Percentiles rank a stretch among this genome's conserved stretches.
These are phyloP conservation scores for Amylostereum areolatum DNA, from an alignment of 1,284 basidiomycete genomes.

Conservation along the genomic window DNA sequence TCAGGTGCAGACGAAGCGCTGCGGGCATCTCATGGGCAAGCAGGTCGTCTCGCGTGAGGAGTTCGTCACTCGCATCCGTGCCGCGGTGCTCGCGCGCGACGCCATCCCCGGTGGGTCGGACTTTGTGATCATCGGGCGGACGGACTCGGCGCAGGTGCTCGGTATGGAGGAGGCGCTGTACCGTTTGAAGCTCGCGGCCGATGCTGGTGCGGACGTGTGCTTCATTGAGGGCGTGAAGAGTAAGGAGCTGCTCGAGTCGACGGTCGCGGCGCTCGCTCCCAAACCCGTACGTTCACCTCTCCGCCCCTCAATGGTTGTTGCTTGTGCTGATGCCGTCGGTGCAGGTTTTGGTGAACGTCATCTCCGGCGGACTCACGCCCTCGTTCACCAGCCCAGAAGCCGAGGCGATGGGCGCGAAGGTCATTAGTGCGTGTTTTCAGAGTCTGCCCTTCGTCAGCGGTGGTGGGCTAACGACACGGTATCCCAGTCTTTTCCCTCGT, in stretches of 20 bases:
- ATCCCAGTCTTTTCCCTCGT: conserved; percentile 58
- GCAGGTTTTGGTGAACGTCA: conserved; percentile 76
- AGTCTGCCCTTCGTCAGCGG: too few relatives aligned
- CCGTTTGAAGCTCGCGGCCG: conserved; percentile 66
- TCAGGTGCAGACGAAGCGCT: conserved; percentile 79
- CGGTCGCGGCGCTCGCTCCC: conserved; percentile 61
- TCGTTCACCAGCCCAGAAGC: conserved; percentile 66
- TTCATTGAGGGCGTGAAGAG: conserved; percentile 81
- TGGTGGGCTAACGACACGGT: too few relatives aligned
- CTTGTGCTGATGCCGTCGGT: too few relatives aligned
- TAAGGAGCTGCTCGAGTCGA: conserved; percentile 56
- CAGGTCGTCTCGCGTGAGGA: conserved; percentile 75
- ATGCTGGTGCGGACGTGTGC: conserved; percentile 76
- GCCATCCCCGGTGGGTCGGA: conserved; percentile 67
- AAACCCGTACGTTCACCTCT: too few relatives aligned
- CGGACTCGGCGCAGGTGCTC: conserved; percentile 74
- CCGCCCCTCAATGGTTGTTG: too few relatives aligned
- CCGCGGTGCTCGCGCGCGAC: conserved; percentile 69
- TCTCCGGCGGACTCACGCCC: conserved; percentile 71
- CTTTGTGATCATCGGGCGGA: conserved; percentile 75
- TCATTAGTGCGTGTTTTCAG: conserved; percentile 59
- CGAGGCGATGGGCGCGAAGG: conserved; percentile 64
- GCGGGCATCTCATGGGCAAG: conserved; percentile 77
- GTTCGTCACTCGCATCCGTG: conserved; percentile 70
- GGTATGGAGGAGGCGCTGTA: conserved; percentile 77